These are phyloP conservation scores for Chlamydomonas applanata DNA, from an alignment of 139 green algal species.

Conservation along the genomic window DNA sequence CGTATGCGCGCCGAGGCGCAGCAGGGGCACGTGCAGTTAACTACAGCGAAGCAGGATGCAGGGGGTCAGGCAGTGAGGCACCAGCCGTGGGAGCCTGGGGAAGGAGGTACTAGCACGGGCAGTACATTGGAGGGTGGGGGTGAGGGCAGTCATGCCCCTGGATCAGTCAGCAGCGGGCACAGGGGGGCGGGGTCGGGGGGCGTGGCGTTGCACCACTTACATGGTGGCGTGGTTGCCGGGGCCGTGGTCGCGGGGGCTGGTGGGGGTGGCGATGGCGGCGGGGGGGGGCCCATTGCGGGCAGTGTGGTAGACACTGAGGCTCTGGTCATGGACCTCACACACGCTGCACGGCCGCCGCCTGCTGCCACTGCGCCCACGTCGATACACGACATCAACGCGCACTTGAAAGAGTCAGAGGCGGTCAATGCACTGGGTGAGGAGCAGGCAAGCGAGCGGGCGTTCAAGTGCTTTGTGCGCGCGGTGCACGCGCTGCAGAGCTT, in stretches of 20 bases:
- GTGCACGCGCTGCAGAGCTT: slow-evolving; percentile 61
- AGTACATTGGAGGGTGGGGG: not conserved
- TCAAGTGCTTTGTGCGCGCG: slow-evolving; percentile 60
- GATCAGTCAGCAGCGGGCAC: not conserved
- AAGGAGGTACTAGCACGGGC: not conserved
- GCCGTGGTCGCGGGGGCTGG: not conserved
- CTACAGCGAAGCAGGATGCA: slow-evolving; percentile 29
- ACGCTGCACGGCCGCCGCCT: not conserved
- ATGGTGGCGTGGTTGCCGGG: not conserved
- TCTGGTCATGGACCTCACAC: slow-evolving; percentile 14
- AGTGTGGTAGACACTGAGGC: not conserved
- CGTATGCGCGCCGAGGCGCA: slow-evolving; percentile 52
- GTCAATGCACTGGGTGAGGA: slow-evolving; percentile 18
- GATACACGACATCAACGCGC: slow-evolving; percentile 29
- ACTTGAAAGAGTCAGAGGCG: slow-evolving; percentile 14
- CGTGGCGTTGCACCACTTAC: too few relatives aligned
- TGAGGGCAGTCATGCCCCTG: not conserved
- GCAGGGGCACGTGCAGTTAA: slow-evolving; percentile 38
- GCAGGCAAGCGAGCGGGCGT: slow-evolving; percentile 48
- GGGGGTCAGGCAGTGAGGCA: slow-evolving; percentile 9
- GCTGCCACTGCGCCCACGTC: slow-evolving; percentile 10
- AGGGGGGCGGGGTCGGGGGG: too few relatives aligned
- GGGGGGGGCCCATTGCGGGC: too few relatives aligned
- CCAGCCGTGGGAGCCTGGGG: slow-evolving; percentile 3
- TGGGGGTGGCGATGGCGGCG: too few relatives aligned